phyloP scores from a whole-genome alignment of 495 filamentous ascomycete genomes.

The Trichoderma parareesei region DNA sequence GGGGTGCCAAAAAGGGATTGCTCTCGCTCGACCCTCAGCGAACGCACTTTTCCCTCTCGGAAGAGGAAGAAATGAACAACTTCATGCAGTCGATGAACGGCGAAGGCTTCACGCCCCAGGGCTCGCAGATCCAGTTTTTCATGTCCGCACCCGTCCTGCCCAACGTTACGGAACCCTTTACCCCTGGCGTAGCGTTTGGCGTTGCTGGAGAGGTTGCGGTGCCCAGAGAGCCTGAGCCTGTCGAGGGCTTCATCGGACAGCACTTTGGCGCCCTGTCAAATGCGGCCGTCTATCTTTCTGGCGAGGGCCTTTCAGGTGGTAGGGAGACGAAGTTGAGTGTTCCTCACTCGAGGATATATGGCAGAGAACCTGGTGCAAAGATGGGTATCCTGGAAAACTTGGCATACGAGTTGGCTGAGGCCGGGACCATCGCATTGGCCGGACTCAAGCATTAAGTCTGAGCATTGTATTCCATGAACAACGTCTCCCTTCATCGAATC shows the following conservation, averaged over 20 bases:
- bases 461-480: background rate
- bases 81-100: conserved; percentile 24
- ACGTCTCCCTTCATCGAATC: background rate
- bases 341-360: background rate
- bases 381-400: background rate
- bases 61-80: conserved; percentile 23
- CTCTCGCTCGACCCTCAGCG: conserved; percentile 72
- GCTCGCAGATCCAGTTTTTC: conserved; percentile 43
- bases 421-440: background rate
- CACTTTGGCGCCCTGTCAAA: conserved; percentile 8
- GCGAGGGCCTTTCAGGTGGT: background rate
- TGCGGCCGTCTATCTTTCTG: conserved; percentile 5
- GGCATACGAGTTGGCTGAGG: background rate
- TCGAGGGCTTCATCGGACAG: background rate
- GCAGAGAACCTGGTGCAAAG: background rate
- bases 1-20: conserved; percentile 79
- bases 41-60: conserved; percentile 23
- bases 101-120: conserved; percentile 31
- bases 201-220: background rate
- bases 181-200: background rate
- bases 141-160: conserved; percentile 14
- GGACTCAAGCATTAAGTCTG: background rate
- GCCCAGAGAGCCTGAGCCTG: background rate
- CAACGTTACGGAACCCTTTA: background rate
- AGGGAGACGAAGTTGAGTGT: conserved; percentile 4